Percentiles rank a stretch among this genome's conserved stretches.
phyloP scores from a whole-genome alignment of 1,284 basidiomycete genomes.

The Apiotrichum siamense region DNA sequence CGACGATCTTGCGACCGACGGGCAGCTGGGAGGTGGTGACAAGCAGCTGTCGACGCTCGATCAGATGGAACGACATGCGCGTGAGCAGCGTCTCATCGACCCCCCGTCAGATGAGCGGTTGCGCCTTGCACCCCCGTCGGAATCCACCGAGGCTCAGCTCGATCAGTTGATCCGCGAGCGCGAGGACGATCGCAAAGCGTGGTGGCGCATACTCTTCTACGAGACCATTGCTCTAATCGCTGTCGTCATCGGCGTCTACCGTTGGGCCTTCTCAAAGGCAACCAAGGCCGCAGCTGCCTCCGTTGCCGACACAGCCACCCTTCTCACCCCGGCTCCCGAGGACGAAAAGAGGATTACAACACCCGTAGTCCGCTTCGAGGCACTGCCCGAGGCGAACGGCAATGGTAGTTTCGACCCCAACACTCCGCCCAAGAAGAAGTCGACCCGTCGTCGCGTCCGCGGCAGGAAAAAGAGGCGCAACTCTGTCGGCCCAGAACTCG shows the following conservation, averaged over 20 bases:
- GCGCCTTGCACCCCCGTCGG: not conserved
- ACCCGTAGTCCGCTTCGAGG: constrained; percentile 15
- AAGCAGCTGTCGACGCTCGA: not conserved
- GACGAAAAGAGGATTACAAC: constrained; percentile 4
- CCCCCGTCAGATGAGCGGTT: constrained; percentile 21
- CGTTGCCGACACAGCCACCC: constrained; percentile 1
- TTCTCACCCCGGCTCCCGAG: not conserved
- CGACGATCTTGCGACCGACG: constrained; percentile 30
- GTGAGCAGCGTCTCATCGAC: constrained; percentile 29
- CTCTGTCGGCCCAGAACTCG: constrained; percentile 14
- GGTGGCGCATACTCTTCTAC: constrained; percentile 18
- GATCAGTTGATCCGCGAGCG: not conserved
- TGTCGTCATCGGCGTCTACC: constrained; percentile 18
- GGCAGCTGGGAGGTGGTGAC: constrained; percentile 18
- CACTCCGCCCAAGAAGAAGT: constrained; percentile 25
- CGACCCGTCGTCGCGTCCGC: constrained; percentile 26
- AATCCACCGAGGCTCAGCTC: constrained; percentile 2
- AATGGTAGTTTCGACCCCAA: not conserved
- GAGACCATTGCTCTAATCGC: constrained; percentile 15
- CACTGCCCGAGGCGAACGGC: constrained; percentile 1
- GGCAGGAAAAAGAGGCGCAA: constrained; percentile 35
- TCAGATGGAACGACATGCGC: constrained; percentile 21
- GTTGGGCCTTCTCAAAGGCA: constrained; percentile 15
- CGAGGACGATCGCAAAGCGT: not conserved
- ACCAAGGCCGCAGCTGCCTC: constrained; percentile 13